phyloP scores from a whole-genome alignment of 1,284 basidiomycete genomes.

The Apiotrichum siamense region DNA sequence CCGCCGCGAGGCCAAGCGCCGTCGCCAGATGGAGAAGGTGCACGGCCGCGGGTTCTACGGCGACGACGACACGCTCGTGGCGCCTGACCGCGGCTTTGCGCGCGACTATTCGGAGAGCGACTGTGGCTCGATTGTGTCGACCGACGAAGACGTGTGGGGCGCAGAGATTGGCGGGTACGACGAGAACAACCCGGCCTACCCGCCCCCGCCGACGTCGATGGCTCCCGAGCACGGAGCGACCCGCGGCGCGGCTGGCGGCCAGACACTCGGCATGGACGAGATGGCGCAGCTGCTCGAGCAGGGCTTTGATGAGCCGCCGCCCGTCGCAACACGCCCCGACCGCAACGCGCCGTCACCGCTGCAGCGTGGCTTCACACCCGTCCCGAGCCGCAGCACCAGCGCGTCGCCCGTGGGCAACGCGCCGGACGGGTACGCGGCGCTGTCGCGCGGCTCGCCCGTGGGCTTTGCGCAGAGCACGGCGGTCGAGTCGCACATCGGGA shows the following conservation, averaged over 20 bases:
- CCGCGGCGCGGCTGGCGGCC: constrained; percentile 55
- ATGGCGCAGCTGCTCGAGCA: constrained; percentile 81
- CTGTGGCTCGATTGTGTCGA: constrained; percentile 69
- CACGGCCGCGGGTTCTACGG: constrained; percentile 50
- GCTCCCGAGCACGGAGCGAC: constrained; percentile 51
- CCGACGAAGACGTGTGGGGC: constrained; percentile 90
- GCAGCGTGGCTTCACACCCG: constrained; percentile 11
- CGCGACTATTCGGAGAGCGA: constrained; percentile 46
- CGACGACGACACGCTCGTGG: constrained; percentile 47
- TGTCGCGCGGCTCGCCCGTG: neutral
- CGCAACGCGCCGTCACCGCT: constrained; percentile 26
- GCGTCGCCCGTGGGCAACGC: constrained; percentile 1
- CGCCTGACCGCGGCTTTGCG: constrained; percentile 27
- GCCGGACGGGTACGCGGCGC: constrained; percentile 2
- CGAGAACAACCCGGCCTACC: constrained; percentile 68
- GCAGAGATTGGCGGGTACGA: constrained; percentile 63
- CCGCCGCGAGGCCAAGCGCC: constrained; percentile 77
- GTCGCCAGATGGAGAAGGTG: constrained; percentile 68
- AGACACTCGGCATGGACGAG: constrained; percentile 59
- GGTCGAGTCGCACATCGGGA: neutral
- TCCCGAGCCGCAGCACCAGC: neutral
- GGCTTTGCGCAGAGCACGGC: constrained; percentile 1
- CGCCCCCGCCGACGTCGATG: constrained; percentile 74
- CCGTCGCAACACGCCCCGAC: constrained; percentile 27
- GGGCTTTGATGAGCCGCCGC: constrained; percentile 67